phyloP scores from a whole-genome alignment of 2,329 filamentous ascomycete species.

The Ciborinia camelliae region DNA sequence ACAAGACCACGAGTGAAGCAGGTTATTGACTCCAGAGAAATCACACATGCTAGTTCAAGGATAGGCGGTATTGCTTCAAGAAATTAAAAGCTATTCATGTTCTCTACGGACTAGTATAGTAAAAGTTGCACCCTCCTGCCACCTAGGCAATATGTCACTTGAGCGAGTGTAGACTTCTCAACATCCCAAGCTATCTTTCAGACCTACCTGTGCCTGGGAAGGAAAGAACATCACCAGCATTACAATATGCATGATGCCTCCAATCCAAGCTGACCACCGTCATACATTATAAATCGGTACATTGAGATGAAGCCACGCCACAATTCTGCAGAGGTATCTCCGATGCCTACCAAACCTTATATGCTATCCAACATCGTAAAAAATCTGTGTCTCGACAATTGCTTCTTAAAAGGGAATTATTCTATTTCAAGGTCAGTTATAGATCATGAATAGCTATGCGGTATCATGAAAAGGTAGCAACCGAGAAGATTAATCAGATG shows the following conservation, averaged over 20 bases:
- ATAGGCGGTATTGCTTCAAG: background rate
- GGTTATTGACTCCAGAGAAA: background rate
- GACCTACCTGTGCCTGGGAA: background rate
- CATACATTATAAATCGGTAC: too few relatives aligned
- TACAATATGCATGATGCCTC: background rate
- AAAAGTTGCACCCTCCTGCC: background rate
- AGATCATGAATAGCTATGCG: background rate
- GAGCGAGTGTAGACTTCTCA: background rate
- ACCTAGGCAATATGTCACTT: background rate
- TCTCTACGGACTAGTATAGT: background rate
- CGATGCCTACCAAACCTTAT: background rate
- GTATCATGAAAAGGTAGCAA: background rate
- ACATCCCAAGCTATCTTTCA: background rate
- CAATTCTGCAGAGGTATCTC: background rate
- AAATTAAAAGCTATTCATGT: background rate
- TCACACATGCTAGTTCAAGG: background rate
- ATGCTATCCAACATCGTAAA: background rate
- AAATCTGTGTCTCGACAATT: background rate
- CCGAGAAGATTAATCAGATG: constrained; percentile 60
- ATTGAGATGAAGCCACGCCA: background rate
- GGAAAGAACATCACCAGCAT: too few relatives aligned
- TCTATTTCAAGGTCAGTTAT: constrained; percentile 3
- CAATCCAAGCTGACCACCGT: background rate
- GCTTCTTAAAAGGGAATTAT: background rate
- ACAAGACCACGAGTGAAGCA: background rate